Base-by-base conservation (phyloP, 306 rosid genomes). In the Psophocarpus tetragonolobus region DNA sequence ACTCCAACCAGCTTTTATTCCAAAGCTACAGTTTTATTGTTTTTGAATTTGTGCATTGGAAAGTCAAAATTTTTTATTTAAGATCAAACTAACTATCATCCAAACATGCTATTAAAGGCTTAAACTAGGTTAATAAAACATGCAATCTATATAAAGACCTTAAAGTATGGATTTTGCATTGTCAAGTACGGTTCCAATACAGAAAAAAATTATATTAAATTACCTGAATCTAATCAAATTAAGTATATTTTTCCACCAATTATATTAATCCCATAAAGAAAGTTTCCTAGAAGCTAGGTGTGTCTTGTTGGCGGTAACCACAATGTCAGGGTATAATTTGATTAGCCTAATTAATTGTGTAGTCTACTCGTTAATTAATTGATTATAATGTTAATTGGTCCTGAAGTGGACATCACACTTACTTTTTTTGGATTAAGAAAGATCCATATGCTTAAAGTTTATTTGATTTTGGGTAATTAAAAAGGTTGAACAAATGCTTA, bases 281-380 rank as follows among this genome's bases (percentile, higher is more conserved):
- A 50, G 71, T 77, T 83, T 86, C 87, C 79, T 80, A 72, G 87
- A 86, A 80, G 73, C 63, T 86, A 71, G 79, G 81, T 69, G 81
- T 69, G 21, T 42, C 79, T 78, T 68, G 74, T 70, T 58, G 81
- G 42, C 67, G 83, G 39, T 66, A 45, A 86, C 13, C 35, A 73
- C 85, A 58, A 80, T 66, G 86, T 32, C 26, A 23, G 8, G 38
- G 78, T 33, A 76, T 58, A 80, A 76, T 66, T 80, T 83, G 68
- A 72, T 76, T 35, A 50, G 47, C 23, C 11, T 58, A 65, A 62
- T 30, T 58, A 65, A 62, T 30, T 33, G 71, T 75, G 53, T 38
- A 27, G 35, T 66, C 69, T 60, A 48, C n/a, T 27, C 3, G 4
- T 8, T 29, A 38, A 11, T 36, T 69, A 69, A 75, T 66, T 36